phyloP scores from a whole-genome alignment of 257 asterid species.

The Capsicum rhomboideum region DNA sequence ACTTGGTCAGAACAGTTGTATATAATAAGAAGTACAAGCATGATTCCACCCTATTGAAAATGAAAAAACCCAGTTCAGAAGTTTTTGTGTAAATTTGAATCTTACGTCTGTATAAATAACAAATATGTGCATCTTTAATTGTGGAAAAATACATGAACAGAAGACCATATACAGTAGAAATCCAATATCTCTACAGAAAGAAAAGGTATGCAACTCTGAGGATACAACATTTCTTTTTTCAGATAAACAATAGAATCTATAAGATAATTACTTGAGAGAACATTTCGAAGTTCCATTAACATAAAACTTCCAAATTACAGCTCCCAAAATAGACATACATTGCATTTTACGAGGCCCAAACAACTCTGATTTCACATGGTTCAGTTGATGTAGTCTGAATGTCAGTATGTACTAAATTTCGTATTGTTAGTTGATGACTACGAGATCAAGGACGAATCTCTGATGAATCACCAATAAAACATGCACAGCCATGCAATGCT shows the following conservation, averaged over 20 bases:
- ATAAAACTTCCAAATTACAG: not conserved
- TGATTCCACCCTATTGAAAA: constrained; percentile 63
- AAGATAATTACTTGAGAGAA: not conserved
- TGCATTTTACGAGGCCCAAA: not conserved
- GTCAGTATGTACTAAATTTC: not conserved
- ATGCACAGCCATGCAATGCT: not conserved
- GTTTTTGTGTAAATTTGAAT: not conserved
- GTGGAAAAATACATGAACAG: not conserved
- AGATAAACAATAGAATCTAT: not conserved
- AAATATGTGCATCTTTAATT: not conserved
- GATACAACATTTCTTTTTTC: not conserved
- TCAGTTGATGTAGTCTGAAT: not conserved
- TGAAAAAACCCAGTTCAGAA: not conserved
- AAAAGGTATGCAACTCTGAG: not conserved
- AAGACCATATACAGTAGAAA: not conserved
- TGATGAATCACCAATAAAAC: not conserved
- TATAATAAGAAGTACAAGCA: constrained; percentile 67
- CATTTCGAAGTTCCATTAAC: not conserved
- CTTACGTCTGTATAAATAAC: not conserved
- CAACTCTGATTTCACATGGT: not conserved
- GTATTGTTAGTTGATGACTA: too few species aligned
- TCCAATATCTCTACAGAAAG: not conserved
- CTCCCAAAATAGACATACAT: not conserved
- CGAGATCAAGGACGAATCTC: too few species aligned
- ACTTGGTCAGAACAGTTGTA: constrained; percentile 92